Evolutionary conservation across 768 basidiomycete genomes (phyloP), one percentile per base, ranked within the genome.

Genomic region (Leccinum pellstonianum): DNA sequence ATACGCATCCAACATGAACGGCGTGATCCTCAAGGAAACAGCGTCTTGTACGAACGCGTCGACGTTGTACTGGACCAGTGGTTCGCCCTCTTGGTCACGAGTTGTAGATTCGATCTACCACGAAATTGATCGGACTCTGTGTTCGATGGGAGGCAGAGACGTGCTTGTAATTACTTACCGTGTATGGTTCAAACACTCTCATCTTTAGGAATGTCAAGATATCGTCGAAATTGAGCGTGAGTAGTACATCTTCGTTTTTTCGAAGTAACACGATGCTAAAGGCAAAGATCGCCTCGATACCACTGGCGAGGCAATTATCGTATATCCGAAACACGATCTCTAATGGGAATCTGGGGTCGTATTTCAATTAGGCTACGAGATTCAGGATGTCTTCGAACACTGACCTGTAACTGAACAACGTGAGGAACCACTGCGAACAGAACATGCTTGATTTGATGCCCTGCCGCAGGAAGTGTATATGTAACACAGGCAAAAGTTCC

Each of bases 381-480:
- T n/a, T n/a, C 4, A 12, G 55, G n/a, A 37, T 15, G 17, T 33
- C 19, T 55, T 31, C 37, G 9, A 29, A 29, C 27, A 25, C 7
- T 6, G 68, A 89, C 93, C 93, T 86, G 75, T 96, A 98, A 70
- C 93, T 92, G 78, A 98, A 98, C 72, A 99, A 77, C 0, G 97
- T 98, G 70, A 99, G 79, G 75, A 98, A 98, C 97, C 97, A 99
- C 64, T 98, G 97, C 14, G 93, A 94, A 68, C 93, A 96, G 71
- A 90, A 98, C 95, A 99, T 98, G 76, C 91, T 95, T 50, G 93
- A 95, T 73, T 98, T 98, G 70, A 98, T 79, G 31, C 95, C 96
- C 74, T 97, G 91, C 31, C 95, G 85, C 31, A 96, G 75, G 68
- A 99, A 92, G 74, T 98, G 97, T 23, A 96, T 77, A 68, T 98